phyloP scores from a whole-genome alignment of 805 yeast genomes.

The Torulaspora gathmanii region DNA sequence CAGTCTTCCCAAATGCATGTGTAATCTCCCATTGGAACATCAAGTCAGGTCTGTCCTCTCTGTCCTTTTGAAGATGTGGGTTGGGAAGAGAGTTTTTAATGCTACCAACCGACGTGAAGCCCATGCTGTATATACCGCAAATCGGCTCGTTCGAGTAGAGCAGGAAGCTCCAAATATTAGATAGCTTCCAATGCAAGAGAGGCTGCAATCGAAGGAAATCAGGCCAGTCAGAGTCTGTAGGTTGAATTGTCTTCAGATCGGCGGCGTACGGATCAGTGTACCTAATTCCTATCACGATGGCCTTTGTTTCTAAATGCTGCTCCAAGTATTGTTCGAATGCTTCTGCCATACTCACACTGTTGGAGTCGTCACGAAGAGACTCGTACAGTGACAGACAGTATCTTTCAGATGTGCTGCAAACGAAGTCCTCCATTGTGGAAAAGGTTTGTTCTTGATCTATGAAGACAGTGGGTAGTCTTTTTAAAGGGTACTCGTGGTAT shows the following conservation, averaged over 20 bases:
- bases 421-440: constrained; percentile 62
- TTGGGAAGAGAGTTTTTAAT: constrained; percentile 64
- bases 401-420: constrained; percentile 45
- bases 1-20: constrained; percentile 15
- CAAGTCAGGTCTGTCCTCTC: background rate
- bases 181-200: constrained; percentile 78
- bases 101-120: constrained; percentile 90
- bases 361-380: constrained; percentile 26
- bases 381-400: constrained; percentile 52
- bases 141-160: constrained; percentile 55
- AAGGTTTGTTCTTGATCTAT: constrained; percentile 74
- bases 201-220: constrained; percentile 80
- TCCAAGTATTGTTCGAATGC: constrained; percentile 66
- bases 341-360: constrained; percentile 45
- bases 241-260: constrained; percentile 53
- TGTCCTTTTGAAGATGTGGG: constrained; percentile 45
- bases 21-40: constrained; percentile 29
- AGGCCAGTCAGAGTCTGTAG: constrained; percentile 92
- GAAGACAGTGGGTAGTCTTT: constrained; percentile 50
- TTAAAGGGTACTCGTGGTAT: constrained; percentile 25
- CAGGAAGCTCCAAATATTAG: constrained; percentile 81
- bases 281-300: constrained; percentile 84
- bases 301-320: constrained; percentile 50
- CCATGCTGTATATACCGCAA: constrained; percentile 72
- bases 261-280: constrained; percentile 82